A percentile compares a stretch with the other conserved stretches of the same genome.
These are phyloP conservation scores for Centrapalus pauciflorus DNA, from an alignment of 129 eudicot species.

Conservation along the genomic window DNA sequence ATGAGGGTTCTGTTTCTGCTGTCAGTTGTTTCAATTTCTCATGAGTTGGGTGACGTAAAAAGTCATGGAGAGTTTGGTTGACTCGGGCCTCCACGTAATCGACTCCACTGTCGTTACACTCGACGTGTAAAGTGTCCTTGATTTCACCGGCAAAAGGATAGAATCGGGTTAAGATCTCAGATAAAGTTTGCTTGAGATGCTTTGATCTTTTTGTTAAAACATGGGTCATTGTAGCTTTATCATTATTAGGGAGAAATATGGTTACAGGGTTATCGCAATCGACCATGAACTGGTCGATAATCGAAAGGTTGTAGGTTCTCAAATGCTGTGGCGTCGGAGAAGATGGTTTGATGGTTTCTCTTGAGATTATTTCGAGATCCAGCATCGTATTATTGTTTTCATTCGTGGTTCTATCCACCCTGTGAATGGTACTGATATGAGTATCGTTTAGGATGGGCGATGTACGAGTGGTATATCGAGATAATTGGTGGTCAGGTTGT, in stretches of 20 bases:
- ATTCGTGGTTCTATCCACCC: neutral
- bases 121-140: slow-evolving; percentile 8
- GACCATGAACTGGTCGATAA: slow-evolving; percentile 20
- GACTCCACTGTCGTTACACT: slow-evolving; percentile 23
- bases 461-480: no score
- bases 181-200: slow-evolving; percentile 9
- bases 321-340: slow-evolving; percentile 28
- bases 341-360: slow-evolving; percentile 24
- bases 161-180: slow-evolving; percentile 10
- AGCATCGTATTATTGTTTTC: neutral
- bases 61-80: slow-evolving; percentile 7
- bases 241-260: slow-evolving; percentile 16
- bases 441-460: neutral
- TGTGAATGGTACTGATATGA: neutral
- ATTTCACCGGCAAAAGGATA: slow-evolving; percentile 25
- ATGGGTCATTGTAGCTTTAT: neutral
- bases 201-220: slow-evolving; percentile 7
- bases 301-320: slow-evolving; percentile 24
- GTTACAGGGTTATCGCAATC: slow-evolving; percentile 13
- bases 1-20: neutral
- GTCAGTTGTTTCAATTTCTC: slow-evolving; percentile 1
- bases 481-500: no score
- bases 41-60: slow-evolving; percentile 11
- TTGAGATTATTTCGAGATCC: slow-evolving; percentile 24
- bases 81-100: slow-evolving; percentile 14